Evolutionary conservation across 75 land plant genomes (phyloP), one percentile per base, ranked within the genome.

Genomic region (Picea sitchensis): DNA sequence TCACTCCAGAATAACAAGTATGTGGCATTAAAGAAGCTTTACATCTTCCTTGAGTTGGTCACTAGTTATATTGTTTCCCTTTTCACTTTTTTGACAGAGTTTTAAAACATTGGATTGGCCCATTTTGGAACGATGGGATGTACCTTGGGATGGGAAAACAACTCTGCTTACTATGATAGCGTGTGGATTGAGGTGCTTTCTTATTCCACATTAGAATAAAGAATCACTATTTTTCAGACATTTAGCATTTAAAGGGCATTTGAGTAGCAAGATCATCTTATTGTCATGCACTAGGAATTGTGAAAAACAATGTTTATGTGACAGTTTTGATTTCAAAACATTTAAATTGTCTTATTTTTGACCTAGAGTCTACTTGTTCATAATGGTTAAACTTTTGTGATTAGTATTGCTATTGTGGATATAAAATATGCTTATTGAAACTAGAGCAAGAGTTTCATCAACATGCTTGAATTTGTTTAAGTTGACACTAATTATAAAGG

Each of bases 101-200:
- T 20, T 67, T 34, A 32, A 9, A 71, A 78, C 58, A 36, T 4
- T 30, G 62, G 86, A 81, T 14, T 91, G 87, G 93, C 83, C 84
- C 0, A 80, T 91, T 17, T 76, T 89, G 18, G 62, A 81, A 63
- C 82, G 89, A 0, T 91, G 93, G 93, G 89, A 91, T 61, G 91
- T 91, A 38, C 91, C 93, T 0, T 91, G 93, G 93, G 76, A 81
- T 15, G 89, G 93, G 93, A 87, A 81, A 77, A 89, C 87, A 71
- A 80, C 85, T 74, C 61, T 83, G 3, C 67, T 91, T 14, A 85
- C 93, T 20, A 83, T 86, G 59, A 30, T 87, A 54, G 91, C 87
- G 59, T 87, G 91, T 79, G 93, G 84, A 83, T 58, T 87, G 21
- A 89, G 93, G 93, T 91, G 64, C 71, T 14, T 65, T 20, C 21